phyloP scores from a whole-genome alignment of 768 basidiomycete genomes.

The Suillus decipiens region DNA sequence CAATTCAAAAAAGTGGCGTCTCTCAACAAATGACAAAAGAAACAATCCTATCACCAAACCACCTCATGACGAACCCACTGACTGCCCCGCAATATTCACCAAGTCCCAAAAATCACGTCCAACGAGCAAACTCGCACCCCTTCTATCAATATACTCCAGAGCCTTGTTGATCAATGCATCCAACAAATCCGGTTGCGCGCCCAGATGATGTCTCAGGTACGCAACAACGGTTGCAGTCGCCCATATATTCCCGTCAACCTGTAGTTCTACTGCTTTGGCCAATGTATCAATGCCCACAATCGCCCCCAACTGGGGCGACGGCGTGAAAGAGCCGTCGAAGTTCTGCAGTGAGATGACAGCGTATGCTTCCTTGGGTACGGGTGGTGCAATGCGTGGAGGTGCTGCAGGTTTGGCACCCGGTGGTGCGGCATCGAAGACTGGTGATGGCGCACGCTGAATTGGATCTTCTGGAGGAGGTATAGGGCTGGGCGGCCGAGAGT shows the following conservation, averaged over 20 bases:
- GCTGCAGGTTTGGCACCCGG: conserved; percentile 1
- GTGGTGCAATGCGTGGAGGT: conserved; percentile 6
- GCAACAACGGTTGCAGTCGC: conserved; percentile 49
- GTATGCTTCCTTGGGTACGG: conserved; percentile 31
- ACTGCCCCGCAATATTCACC: background rate
- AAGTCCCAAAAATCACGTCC: conserved; percentile 14
- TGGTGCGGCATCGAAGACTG: conserved; percentile 23
- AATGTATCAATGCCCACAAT: conserved; percentile 41
- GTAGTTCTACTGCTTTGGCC: conserved; percentile 30
- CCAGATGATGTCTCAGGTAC: conserved; percentile 42
- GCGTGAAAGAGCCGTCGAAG: conserved; percentile 52
- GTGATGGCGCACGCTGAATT: conserved; percentile 34
- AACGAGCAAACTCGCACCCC: background rate
- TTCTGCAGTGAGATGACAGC: conserved; percentile 41
- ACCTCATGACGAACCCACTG: background rate
- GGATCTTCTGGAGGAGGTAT: conserved; percentile 28
- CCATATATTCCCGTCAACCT: conserved; percentile 44
- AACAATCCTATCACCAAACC: background rate
- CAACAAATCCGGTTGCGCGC: conserved; percentile 40
- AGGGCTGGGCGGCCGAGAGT: conserved; percentile 25
- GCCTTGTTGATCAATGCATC: conserved; percentile 45
- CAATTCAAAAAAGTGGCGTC: background rate
- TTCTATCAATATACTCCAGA: conserved; percentile 37
- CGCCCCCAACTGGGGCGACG: conserved; percentile 28
- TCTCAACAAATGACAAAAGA: background rate